Evolutionary conservation across 768 basidiomycete species (phyloP).

Genomic region (Leccinum subtestaceum): DNA sequence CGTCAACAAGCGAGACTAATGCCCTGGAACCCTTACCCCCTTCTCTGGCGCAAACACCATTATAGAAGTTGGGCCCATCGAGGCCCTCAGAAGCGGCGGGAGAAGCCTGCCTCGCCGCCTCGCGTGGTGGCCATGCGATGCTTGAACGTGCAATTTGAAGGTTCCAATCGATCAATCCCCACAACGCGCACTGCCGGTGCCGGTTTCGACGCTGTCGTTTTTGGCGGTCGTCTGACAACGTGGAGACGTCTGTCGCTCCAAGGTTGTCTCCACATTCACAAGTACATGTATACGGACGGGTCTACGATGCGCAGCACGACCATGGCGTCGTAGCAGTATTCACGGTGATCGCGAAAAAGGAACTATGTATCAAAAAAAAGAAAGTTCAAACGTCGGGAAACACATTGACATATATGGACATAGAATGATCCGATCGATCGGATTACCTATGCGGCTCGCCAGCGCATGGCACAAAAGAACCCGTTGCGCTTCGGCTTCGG

Average conservation of each 20-base stretch:
- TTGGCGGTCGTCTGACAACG: not conserved
- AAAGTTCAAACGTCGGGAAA: not conserved
- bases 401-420: not conserved
- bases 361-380: not conserved
- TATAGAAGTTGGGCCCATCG: not conserved
- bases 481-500: not conserved
- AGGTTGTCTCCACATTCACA: not conserved
- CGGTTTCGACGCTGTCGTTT: not conserved
- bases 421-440: slow-evolving; percentile 1
- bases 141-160: not conserved
- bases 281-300: not conserved
- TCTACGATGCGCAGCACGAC: not conserved
- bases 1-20: not conserved
- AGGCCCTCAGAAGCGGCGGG: not conserved
- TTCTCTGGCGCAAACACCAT: not conserved
- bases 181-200: not conserved
- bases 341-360: not conserved
- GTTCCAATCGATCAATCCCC: not conserved
- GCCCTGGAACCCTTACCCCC: not conserved
- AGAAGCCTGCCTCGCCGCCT: slow-evolving; percentile 3
- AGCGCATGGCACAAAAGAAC: not conserved
- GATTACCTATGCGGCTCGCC: slow-evolving; percentile 1
- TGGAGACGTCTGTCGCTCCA: not conserved
- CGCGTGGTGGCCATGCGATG: slow-evolving; percentile 13
- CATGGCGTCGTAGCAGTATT: not conserved